phyloP scores from a whole-genome alignment of 148 eudicot species.

The Persicaria maculosa region DNA sequence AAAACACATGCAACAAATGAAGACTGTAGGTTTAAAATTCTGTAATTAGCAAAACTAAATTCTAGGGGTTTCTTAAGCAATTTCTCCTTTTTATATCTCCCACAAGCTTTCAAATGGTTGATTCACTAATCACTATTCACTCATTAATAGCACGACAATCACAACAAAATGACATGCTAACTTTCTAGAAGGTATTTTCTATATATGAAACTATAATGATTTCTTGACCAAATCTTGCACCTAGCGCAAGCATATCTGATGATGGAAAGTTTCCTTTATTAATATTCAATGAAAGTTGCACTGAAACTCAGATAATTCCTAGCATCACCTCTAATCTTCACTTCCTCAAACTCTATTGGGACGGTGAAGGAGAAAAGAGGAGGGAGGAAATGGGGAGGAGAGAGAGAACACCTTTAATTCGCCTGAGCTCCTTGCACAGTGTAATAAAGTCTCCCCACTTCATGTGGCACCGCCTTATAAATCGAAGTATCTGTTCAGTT shows the following conservation, averaged over 20 bases:
- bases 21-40: neutral
- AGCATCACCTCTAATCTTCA: neutral
- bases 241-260: neutral
- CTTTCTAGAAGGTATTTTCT: neutral
- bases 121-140: neutral
- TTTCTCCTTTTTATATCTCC: neutral
- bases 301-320: neutral
- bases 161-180: neutral
- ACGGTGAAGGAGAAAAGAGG: neutral
- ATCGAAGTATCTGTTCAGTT: constrained; percentile 87
- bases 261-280: neutral
- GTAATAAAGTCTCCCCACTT: constrained; percentile 98
- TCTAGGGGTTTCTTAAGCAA: neutral
- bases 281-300: neutral
- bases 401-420: constrained; percentile 64
- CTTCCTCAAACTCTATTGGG: neutral
- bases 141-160: neutral
- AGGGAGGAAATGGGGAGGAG: neutral
- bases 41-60: neutral
- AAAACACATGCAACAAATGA: neutral
- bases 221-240: neutral
- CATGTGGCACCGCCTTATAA: constrained; percentile 96
- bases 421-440: constrained; percentile 92
- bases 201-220: neutral
- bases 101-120: neutral